These are phyloP conservation scores for Polygonum aviculare DNA, from an alignment of 148 eudicot genomes.

Conservation along the genomic window DNA sequence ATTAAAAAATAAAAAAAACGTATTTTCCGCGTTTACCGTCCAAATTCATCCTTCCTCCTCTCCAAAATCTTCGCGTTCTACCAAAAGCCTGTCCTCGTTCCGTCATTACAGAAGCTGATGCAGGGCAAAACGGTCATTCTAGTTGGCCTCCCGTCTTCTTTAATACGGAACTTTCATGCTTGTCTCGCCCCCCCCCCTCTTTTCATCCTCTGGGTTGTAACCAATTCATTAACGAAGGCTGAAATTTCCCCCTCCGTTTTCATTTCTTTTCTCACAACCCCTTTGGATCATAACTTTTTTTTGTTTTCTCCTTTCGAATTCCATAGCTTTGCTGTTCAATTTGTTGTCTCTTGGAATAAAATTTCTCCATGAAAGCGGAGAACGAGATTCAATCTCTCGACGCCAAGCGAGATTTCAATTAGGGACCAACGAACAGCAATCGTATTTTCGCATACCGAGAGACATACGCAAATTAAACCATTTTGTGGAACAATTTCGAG, in stretches of 20 bases:
- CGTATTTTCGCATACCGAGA: neutral
- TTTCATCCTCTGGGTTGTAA: conserved; percentile 14
- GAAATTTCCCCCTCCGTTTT: neutral
- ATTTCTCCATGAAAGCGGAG: neutral
- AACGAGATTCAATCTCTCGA: neutral
- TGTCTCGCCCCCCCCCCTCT: neutral
- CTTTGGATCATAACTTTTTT: conserved; percentile 14
- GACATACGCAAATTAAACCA: neutral
- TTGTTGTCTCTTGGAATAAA: neutral
- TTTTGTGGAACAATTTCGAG: too few relatives aligned
- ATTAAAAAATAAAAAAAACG: neutral
- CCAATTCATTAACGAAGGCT: conserved; percentile 9
- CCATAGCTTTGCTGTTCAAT: neutral
- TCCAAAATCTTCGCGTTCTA: neutral
- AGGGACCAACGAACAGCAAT: neutral
- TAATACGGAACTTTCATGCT: neutral
- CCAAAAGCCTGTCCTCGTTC: neutral
- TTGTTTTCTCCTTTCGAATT: neutral
- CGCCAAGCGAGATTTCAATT: neutral
- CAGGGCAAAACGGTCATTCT: conserved; percentile 18
- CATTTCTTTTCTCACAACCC: conserved; percentile 11
- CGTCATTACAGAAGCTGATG: neutral
- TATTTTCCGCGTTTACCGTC: conserved; percentile 12
- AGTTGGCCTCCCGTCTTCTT: conserved; percentile 1
- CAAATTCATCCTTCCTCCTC: neutral